Conservation (phyloP, 768 basidiomycete genomes). For the Phlebiopsis gigantea region DNA sequence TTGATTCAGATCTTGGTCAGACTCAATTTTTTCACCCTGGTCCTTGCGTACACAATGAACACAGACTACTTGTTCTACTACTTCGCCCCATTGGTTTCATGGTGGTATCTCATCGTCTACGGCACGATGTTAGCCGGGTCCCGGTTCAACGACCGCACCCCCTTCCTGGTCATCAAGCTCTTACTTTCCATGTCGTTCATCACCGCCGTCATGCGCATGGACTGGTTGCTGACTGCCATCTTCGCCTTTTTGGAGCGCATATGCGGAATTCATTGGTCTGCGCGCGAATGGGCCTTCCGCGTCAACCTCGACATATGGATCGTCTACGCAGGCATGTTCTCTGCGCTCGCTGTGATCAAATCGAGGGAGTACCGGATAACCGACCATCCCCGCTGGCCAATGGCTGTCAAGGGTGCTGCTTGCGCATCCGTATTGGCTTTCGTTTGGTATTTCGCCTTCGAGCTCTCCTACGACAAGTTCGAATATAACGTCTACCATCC, state of each 20-base stretch:
- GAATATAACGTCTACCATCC: constrained; percentile 84
- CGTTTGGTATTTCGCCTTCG: constrained; percentile 80
- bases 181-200: constrained; percentile 55
- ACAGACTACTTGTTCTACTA: constrained; percentile 90
- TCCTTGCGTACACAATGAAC: constrained; percentile 87
- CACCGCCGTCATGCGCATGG: constrained; percentile 60
- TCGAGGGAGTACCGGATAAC: constrained; percentile 65
- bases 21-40: constrained; percentile 76
- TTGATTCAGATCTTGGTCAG: constrained; percentile 39
- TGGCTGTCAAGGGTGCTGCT: constrained; percentile 41
- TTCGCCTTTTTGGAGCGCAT: constrained; percentile 62
- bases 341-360: constrained; percentile 70
- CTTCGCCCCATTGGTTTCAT: constrained; percentile 83
- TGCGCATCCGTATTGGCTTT: constrained; percentile 49
- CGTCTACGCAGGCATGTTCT: constrained; percentile 82
- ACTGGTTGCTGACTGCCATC: constrained; percentile 55
- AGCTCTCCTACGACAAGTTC: constrained; percentile 75
- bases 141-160: constrained; percentile 63
- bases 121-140: constrained; percentile 68
- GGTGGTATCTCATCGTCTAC: constrained; percentile 89
- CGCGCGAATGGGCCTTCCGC: constrained; percentile 84
- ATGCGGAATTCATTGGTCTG: constrained; percentile 78
- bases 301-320: constrained; percentile 87
- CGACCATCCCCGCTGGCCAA: constrained; percentile 64
- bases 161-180: constrained; percentile 70